A percentile compares a stretch with the other conserved stretches of the same genome.
These are phyloP conservation scores for Leccinellum rugosiceps DNA, from an alignment of 768 basidiomycete species.

Conservation along the genomic window DNA sequence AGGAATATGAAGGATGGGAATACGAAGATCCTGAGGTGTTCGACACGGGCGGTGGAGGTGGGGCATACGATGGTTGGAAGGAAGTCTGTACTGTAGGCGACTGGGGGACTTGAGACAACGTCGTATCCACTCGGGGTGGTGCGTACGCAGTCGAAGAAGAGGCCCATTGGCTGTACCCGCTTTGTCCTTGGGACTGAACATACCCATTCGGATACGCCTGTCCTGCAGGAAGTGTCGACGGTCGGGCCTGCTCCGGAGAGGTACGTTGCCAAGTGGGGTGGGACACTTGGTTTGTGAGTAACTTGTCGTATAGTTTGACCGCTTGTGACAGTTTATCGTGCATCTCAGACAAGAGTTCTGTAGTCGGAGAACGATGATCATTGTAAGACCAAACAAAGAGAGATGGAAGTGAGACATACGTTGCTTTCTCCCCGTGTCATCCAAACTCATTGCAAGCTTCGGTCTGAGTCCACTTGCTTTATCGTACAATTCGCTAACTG, in stretches of 20 bases:
- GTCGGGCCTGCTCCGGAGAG: conserved; percentile 18
- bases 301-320: conserved; percentile 85
- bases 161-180: conserved; percentile 34
- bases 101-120: conserved; percentile 25
- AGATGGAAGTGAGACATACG: conserved; percentile 44
- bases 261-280: conserved; percentile 60
- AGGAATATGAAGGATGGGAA: conserved; percentile 11
- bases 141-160: conserved; percentile 19
- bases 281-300: conserved; percentile 80
- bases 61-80: conserved; percentile 29
- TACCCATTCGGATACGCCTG: conserved; percentile 27
- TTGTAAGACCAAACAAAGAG: not conserved
- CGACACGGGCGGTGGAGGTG: conserved; percentile 18
- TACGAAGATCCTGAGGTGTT: conserved; percentile 15
- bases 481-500: conserved; percentile 80
- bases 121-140: conserved; percentile 18
- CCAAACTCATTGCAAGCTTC: conserved; percentile 78
- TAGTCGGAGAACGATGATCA: not conserved
- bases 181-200: conserved; percentile 25
- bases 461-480: conserved; percentile 76
- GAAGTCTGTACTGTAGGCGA: conserved; percentile 26
- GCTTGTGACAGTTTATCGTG: conserved; percentile 91
- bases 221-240: conserved; percentile 28
- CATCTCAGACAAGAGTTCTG: conserved; percentile 90
- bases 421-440: conserved; percentile 84